phyloP scores from a whole-genome alignment of 257 asterid genomes.

The Nicotiana benthamiana region DNA sequence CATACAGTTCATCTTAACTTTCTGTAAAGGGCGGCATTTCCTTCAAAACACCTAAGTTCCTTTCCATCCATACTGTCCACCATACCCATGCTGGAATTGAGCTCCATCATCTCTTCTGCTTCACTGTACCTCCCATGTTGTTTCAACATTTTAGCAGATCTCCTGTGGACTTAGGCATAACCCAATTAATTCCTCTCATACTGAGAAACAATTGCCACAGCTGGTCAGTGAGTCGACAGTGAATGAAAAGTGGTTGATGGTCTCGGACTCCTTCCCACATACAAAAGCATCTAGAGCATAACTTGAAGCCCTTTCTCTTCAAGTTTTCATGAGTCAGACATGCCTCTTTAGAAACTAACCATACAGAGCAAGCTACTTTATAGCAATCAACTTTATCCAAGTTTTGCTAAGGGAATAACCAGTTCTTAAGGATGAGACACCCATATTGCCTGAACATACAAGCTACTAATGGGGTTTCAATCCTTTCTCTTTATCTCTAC shows the following conservation, averaged over 20 bases:
- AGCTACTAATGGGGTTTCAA: neutral
- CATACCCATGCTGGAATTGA: neutral
- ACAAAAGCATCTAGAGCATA: neutral
- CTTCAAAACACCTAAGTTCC: neutral
- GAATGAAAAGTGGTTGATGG: neutral
- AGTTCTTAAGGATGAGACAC: neutral
- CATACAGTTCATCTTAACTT: neutral
- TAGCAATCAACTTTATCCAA: neutral
- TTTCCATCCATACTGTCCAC: neutral
- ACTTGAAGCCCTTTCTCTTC: neutral
- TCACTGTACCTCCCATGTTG: neutral
- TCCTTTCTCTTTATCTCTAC: neutral
- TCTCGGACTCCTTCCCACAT: neutral
- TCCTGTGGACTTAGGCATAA: neutral
- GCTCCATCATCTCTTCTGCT: neutral
- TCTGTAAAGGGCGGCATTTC: neutral
- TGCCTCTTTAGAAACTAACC: neutral
- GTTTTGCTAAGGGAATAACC: neutral
- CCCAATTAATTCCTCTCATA: neutral
- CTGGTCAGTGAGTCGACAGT: neutral
- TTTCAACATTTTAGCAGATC: neutral
- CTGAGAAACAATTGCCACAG: slow-evolving; percentile 1
- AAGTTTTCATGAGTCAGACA: neutral
- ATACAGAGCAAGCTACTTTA: slow-evolving; percentile 3
- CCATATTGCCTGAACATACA: neutral